These are phyloP conservation scores for Haplosporangium gracile DNA, from an alignment of 192 early-diverging fungal species.

Conservation along the genomic window DNA sequence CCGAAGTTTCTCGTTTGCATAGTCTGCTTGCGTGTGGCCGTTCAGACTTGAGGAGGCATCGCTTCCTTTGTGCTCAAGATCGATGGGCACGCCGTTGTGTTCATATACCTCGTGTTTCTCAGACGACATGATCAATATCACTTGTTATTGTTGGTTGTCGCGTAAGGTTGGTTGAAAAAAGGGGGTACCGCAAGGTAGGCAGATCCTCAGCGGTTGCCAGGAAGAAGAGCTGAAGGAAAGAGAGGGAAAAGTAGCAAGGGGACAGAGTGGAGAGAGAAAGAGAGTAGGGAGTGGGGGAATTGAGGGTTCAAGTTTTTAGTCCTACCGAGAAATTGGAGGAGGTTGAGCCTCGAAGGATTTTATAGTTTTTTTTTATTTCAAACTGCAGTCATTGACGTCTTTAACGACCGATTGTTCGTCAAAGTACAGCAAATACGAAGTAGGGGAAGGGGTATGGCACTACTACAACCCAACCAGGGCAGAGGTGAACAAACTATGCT, in stretches of 20 bases:
- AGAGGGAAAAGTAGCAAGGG: neutral
- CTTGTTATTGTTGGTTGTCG: neutral
- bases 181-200: too few relatives aligned
- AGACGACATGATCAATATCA: constrained; percentile 2
- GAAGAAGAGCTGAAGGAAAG: neutral
- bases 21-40: neutral
- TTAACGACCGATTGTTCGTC: neutral
- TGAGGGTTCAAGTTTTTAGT: constrained; percentile 7
- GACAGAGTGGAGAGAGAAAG: neutral
- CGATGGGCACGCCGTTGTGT: neutral
- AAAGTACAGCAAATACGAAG: neutral
- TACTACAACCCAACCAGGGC: neutral
- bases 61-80: constrained; percentile 25
- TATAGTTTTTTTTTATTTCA: neutral
- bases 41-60: constrained; percentile 27
- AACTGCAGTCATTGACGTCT: neutral
- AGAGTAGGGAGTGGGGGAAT: neutral
- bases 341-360: neutral
- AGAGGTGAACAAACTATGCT: neutral
- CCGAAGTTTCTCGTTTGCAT: constrained; percentile 23
- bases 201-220: neutral
- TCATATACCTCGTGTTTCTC: constrained; percentile 28
- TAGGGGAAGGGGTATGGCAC: neutral
- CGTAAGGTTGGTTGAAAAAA: neutral
- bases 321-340: neutral